A percentile compares a stretch with the other conserved stretches of the same genome.
Conservation (phyloP, 768 basidiomycete species). For the Exsudoporus frostii region DNA sequence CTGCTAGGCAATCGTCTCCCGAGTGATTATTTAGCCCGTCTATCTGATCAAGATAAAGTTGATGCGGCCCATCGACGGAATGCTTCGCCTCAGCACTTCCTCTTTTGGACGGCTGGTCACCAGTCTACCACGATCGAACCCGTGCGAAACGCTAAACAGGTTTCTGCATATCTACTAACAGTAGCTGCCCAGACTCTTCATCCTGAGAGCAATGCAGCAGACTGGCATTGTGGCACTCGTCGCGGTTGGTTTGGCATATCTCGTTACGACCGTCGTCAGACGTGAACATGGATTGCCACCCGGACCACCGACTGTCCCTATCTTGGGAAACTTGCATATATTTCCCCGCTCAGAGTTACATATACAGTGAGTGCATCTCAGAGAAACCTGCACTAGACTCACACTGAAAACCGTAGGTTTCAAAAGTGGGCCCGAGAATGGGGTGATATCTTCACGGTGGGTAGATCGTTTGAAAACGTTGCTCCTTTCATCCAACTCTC, state of each 20-base stretch:
- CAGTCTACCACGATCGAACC: too few relatives aligned
- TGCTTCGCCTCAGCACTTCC: too few relatives aligned
- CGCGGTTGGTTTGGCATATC: neutral
- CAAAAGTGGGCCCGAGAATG: conserved; percentile 8
- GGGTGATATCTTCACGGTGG: conserved; percentile 4
- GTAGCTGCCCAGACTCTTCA: neutral
- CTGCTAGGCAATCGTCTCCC: too few relatives aligned
- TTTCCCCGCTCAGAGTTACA: conserved; percentile 1
- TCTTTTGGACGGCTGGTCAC: too few relatives aligned
- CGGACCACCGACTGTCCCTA: conserved; percentile 1
- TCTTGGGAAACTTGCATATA: conserved; percentile 3
- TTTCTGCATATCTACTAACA: neutral
- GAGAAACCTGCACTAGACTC: neutral
- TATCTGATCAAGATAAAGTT: neutral
- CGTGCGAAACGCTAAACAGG: too few relatives aligned
- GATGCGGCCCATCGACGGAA: too few relatives aligned
- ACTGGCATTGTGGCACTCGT: neutral
- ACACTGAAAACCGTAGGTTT: neutral
- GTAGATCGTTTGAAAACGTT: neutral
- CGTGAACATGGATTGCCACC: conserved; percentile 1
- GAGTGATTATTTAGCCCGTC: too few relatives aligned
- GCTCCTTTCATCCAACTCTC: neutral
- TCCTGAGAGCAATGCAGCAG: neutral
- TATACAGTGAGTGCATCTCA: neutral
- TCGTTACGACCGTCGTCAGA: neutral